phyloP scores from a whole-genome alignment of 176 grass and related monocot species.

The Raddia guianensis region DNA sequence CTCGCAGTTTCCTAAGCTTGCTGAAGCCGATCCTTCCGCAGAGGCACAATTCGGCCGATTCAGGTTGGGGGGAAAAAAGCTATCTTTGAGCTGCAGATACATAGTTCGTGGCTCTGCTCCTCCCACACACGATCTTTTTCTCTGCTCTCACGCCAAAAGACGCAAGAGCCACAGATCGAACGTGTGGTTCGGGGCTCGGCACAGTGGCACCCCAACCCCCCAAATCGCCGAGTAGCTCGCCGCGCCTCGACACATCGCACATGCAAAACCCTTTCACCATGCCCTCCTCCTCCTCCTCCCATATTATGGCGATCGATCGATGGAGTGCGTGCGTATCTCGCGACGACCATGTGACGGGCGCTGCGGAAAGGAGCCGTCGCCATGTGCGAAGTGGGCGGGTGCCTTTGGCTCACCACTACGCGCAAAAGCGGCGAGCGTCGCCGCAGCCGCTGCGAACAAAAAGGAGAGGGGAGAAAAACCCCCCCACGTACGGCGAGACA shows the following conservation, averaged over 20 bases:
- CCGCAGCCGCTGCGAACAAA: no score
- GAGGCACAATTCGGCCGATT: neutral
- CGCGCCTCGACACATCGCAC: neutral
- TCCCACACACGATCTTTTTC: neutral
- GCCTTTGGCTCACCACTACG: constrained; percentile 39
- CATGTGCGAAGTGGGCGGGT: constrained; percentile 36
- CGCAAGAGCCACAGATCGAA: neutral
- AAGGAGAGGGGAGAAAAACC: no score
- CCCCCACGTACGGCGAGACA: no score
- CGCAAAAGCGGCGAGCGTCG: neutral
- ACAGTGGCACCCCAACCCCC: neutral
- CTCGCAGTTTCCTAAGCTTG: neutral
- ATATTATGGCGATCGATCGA: no score
- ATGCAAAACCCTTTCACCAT: neutral
- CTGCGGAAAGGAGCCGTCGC: constrained; percentile 11
- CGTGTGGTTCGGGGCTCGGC: constrained; percentile 2
- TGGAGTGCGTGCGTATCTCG: no score
- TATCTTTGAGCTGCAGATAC: constrained; percentile 1
- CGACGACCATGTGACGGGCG: constrained; percentile 44
- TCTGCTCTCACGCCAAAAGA: neutral
- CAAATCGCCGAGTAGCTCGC: neutral
- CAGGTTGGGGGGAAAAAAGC: neutral
- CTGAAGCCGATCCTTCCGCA: neutral
- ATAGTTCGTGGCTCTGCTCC: neutral
- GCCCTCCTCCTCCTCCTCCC: no score